Conservation (phyloP, 805 yeast species). For the Yamadazyma takamatsuzukensis region DNA sequence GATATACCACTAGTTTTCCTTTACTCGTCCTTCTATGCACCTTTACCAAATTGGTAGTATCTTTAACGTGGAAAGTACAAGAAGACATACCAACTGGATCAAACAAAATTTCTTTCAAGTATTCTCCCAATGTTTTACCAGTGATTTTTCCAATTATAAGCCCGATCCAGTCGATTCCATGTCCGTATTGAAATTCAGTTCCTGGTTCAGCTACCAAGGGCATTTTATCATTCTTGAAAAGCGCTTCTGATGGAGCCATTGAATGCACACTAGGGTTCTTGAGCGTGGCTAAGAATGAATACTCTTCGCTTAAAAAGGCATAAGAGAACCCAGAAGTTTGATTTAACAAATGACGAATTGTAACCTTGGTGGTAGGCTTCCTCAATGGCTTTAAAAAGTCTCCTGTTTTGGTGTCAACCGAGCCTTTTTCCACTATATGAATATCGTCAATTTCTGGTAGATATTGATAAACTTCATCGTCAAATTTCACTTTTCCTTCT, state of each 20-base stretch:
- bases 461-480: slow-evolving; percentile 27
- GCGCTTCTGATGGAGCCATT: slow-evolving; percentile 18
- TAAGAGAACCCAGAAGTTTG: slow-evolving; percentile 37
- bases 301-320: slow-evolving; percentile 28
- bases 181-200: slow-evolving; percentile 34
- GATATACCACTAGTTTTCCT: slow-evolving; percentile 6
- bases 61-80: slow-evolving; percentile 21
- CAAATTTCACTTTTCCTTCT: slow-evolving; percentile 28
- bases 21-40: slow-evolving; percentile 16
- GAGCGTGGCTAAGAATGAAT: slow-evolving; percentile 14
- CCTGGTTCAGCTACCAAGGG: slow-evolving; percentile 38
- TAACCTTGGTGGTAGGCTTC: slow-evolving; percentile 20
- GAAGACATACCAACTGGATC: slow-evolving; percentile 31
- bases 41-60: slow-evolving; percentile 11
- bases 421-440: slow-evolving; percentile 23
- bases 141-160: slow-evolving; percentile 30
- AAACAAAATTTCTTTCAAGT: slow-evolving; percentile 26
- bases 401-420: slow-evolving; percentile 23
- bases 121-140: slow-evolving; percentile 29
- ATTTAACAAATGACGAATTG: slow-evolving; percentile 25
- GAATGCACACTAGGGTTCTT: slow-evolving; percentile 6
- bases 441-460: slow-evolving; percentile 29
- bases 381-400: slow-evolving; percentile 18
- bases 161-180: slow-evolving; percentile 38
- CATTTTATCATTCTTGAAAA: slow-evolving; percentile 23